Evolutionary conservation across 1,284 basidiomycete species (phyloP).

Genomic region (Leccinum solheimii): DNA sequence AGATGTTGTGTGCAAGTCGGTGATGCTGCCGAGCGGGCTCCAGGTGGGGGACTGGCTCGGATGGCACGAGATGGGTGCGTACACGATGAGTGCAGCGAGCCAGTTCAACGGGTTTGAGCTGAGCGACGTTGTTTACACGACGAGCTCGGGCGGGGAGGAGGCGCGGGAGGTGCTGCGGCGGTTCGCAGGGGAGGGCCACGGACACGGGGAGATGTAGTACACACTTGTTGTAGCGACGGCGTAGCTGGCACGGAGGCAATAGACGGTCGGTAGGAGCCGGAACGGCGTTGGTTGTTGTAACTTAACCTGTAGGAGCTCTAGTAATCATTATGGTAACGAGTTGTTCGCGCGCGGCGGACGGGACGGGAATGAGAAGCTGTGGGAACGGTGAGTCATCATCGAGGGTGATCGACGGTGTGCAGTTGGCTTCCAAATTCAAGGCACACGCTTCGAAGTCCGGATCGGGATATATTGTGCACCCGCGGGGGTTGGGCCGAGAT

Average conservation of each 20-base stretch:
- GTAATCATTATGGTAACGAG: not conserved
- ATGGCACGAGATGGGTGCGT: constrained; percentile 92
- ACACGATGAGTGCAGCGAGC: constrained; percentile 89
- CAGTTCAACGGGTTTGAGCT: constrained; percentile 84
- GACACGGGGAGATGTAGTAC: constrained; percentile 17
- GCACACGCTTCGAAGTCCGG: constrained; percentile 26
- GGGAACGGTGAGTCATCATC: constrained; percentile 28
- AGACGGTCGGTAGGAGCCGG: constrained; percentile 1
- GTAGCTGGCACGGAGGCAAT: not conserved
- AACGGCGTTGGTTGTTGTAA: constrained; percentile 17
- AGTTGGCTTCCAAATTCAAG: constrained; percentile 35
- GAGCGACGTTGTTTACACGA: constrained; percentile 65
- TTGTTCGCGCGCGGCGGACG: constrained; percentile 16
- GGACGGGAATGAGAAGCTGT: constrained; percentile 12
- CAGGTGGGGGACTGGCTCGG: constrained; percentile 90
- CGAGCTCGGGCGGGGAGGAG: constrained; percentile 46
- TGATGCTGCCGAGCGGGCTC: constrained; percentile 62
- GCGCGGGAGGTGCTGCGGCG: constrained; percentile 37
- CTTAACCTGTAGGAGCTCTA: constrained; percentile 2
- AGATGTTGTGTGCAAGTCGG: constrained; percentile 72
- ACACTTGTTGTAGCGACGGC: not conserved
- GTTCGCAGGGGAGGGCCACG: constrained; percentile 32
- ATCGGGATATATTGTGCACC: constrained; percentile 30
- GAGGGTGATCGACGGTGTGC: constrained; percentile 37
- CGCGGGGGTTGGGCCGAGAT: constrained; percentile 4